Percentiles rank a stretch among this genome's conserved stretches.
phyloP scores from a whole-genome alignment of 768 basidiomycete genomes.

The Tricholoma matsutake region DNA sequence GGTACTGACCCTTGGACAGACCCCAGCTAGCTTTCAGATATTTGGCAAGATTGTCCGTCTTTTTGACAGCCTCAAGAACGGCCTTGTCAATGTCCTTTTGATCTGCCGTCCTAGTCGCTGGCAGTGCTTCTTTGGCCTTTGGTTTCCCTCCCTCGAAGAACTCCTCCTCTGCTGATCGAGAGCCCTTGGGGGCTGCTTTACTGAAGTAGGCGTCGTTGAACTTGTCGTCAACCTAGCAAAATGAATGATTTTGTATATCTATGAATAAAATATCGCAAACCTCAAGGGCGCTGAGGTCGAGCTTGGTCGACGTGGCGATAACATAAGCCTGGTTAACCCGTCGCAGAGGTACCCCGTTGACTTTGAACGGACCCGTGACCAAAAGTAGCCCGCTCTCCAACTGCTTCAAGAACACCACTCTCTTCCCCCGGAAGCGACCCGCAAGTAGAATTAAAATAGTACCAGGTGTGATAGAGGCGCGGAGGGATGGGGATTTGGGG shows the following conservation, averaged over 20 bases:
- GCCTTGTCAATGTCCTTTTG: conserved; percentile 87
- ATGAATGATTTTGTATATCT: neutral
- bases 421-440: conserved; percentile 96
- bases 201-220: conserved; percentile 93
- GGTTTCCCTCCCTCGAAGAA: conserved; percentile 96
- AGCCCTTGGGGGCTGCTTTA: conserved; percentile 68
- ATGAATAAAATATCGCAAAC: conserved; percentile 40
- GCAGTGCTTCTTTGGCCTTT: conserved; percentile 82
- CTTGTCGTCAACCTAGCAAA: conserved; percentile 73
- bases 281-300: conserved; percentile 74
- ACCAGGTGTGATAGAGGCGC: conserved; percentile 88
- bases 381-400: conserved; percentile 87
- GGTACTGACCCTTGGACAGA: conserved; percentile 94
- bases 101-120: conserved; percentile 83
- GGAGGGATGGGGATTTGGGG: conserved; percentile 73
- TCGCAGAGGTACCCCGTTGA: conserved; percentile 97
- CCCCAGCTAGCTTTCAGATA: conserved; percentile 93
- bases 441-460: conserved; percentile 95
- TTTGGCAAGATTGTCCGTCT: conserved; percentile 85
- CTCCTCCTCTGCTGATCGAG: conserved; percentile 87
- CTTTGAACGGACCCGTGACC: conserved; percentile 96
- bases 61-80: conserved; percentile 82
- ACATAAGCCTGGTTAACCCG: conserved; percentile 99
- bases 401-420: conserved; percentile 98
- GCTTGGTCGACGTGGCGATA: conserved; percentile 94